Evolutionary conservation across 2,329 filamentous ascomycete genomes (phyloP).

Genomic region (Aspergillus fumigatus): DNA sequence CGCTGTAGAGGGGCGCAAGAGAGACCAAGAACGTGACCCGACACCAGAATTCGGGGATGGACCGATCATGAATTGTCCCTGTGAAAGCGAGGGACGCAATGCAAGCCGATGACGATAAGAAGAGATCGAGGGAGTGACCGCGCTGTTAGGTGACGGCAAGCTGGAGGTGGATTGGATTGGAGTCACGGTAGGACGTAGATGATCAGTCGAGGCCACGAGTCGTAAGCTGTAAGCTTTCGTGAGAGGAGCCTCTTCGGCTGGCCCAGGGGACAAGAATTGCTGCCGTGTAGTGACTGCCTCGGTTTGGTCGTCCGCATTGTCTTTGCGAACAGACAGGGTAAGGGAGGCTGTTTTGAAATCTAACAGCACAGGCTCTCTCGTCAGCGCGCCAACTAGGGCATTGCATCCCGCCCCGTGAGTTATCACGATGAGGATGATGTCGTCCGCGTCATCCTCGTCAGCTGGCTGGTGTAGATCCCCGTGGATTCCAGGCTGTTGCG

Average conservation of each 20-base stretch:
- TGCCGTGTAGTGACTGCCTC: neutral
- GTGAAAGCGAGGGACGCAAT: slow-evolving; percentile 23
- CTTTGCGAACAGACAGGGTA: slow-evolving; percentile 73
- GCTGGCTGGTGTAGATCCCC: slow-evolving; percentile 23
- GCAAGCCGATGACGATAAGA: slow-evolving; percentile 31
- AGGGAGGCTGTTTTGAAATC: slow-evolving; percentile 88
- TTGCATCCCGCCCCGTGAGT: slow-evolving; percentile 97
- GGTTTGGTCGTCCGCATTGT: slow-evolving; percentile 13
- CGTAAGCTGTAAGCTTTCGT: slow-evolving; percentile 56
- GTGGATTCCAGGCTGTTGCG: slow-evolving; percentile 13
- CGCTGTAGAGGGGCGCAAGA: slow-evolving; percentile 18
- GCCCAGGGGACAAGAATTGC: neutral
- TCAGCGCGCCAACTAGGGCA: slow-evolving; percentile 85
- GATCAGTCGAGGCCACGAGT: slow-evolving; percentile 57
- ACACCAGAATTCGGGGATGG: slow-evolving; percentile 14
- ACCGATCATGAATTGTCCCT: slow-evolving; percentile 22
- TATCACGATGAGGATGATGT: slow-evolving; percentile 79
- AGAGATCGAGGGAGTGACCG: slow-evolving; percentile 20
- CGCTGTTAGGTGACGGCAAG: slow-evolving; percentile 19
- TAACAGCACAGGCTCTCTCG: slow-evolving; percentile 83
- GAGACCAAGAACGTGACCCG: slow-evolving; percentile 19
- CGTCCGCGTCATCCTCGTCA: slow-evolving; percentile 60
- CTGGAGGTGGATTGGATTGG: slow-evolving; percentile 21
- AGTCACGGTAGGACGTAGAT: slow-evolving; percentile 49
- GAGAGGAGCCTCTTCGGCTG: slow-evolving; percentile 29